These are phyloP conservation scores for Metschnikowia picachoensis DNA, from an alignment of 805 yeast genomes.

Conservation along the genomic window DNA sequence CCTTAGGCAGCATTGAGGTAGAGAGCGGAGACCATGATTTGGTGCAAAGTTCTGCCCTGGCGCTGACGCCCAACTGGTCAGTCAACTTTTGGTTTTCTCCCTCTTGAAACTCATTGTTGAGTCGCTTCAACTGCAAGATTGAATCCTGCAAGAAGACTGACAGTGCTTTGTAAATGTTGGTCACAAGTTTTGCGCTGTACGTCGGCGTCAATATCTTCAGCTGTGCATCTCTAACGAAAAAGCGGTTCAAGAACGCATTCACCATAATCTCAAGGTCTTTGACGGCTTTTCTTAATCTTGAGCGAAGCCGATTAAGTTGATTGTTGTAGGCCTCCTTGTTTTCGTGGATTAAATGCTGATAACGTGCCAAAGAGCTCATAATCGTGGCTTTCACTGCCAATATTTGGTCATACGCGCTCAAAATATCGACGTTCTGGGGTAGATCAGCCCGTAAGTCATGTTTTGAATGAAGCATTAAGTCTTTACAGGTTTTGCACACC, in stretches of 20 bases:
- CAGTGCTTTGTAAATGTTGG: constrained; percentile 55
- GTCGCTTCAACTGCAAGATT: constrained; percentile 57
- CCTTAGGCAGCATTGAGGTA: constrained; percentile 3
- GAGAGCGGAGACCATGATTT: constrained; percentile 2
- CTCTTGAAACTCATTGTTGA: constrained; percentile 46
- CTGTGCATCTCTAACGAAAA: constrained; percentile 4
- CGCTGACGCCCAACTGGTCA: constrained; percentile 4
- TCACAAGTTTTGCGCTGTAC: constrained; percentile 26
- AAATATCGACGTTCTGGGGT: constrained; percentile 12
- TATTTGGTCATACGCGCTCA: constrained; percentile 20
- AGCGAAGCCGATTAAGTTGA: constrained; percentile 20
- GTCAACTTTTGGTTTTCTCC: constrained; percentile 22
- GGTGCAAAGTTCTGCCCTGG: background rate
- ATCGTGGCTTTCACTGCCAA: constrained; percentile 24
- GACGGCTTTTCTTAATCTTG: constrained; percentile 21
- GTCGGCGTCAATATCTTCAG: constrained; percentile 1
- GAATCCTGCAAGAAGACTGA: constrained; percentile 62
- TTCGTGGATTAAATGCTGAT: constrained; percentile 14
- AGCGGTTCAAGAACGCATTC: constrained; percentile 20
- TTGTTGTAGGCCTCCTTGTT: constrained; percentile 14
- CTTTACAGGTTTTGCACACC: constrained; percentile 68
- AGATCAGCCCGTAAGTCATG: background rate
- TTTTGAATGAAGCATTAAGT: constrained; percentile 47
- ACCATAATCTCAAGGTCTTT: constrained; percentile 32
- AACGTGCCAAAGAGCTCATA: constrained; percentile 20